Base-by-base conservation (phyloP, 2,329 filamentous ascomycete species). In the Metarhizium brunneum region DNA sequence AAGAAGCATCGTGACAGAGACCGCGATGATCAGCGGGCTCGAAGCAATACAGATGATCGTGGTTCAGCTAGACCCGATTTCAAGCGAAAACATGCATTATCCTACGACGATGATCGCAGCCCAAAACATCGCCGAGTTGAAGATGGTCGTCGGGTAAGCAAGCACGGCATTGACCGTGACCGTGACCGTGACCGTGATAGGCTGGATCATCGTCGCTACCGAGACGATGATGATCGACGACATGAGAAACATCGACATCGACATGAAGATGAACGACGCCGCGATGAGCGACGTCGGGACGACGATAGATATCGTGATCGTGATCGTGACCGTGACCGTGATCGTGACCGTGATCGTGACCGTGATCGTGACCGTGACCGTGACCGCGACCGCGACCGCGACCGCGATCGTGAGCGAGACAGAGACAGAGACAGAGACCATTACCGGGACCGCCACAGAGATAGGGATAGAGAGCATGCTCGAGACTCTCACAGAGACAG, bases 21-120 rank as follows among this genome's bases (percentile, higher is more conserved):
- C 40, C 71, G 76, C 45, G 77, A 81, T 35, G 76, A 79, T 52
- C 73, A 76, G 53, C 77, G 79, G 40, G 75, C 77, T 30, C 76
- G 77, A 49, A 79, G 73, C 62, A 73, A 77, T 57, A 69, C 71
- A 14, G 78, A 80, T 13, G 81, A 83, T 18, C 73, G 76, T 42
- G 73, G 73, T 35, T 75, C 76, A 4, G 76, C 77, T 1, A 71
- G 79, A 29, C 75, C 77, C 1, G 82, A 85, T 42, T 70, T 75
- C 53, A 86, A 86, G 70, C 77, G 83, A 52, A 86, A 85, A 66
- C 80, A 85, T 58, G 79, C 76, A 6, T 70, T 70, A n/a, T 68
- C 25, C 25, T 25, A 73, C 38, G 73, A 76, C n/a, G 73, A 74
- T 49, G 69, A 65, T 20, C 71, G 71, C 36, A 72, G 69, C 42